Evolutionary conservation across 176 grass and related monocot genomes (phyloP).

Genomic region (Oryza officinalis): DNA sequence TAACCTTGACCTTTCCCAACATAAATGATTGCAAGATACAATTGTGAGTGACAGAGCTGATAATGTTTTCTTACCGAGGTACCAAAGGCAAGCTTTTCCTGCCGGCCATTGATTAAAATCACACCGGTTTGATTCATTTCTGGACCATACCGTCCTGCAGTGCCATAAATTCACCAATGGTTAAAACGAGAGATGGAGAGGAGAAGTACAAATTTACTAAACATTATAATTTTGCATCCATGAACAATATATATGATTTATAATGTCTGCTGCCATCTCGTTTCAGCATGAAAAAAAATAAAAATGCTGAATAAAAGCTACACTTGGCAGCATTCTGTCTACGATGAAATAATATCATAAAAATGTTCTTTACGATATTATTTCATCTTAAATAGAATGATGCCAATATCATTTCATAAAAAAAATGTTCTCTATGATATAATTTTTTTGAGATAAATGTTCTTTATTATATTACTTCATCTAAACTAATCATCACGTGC

Average conservation of each 20-base stretch:
- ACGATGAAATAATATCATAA: too few species aligned
- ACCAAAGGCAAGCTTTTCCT: conserved; percentile 59
- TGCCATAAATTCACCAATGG: neutral
- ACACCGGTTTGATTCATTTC: conserved; percentile 36
- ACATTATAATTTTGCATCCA: neutral
- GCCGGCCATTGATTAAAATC: conserved; percentile 51
- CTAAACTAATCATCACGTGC: too few species aligned
- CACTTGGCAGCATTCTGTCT: too few species aligned
- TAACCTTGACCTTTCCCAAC: too few species aligned
- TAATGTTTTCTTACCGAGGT: conserved; percentile 37
- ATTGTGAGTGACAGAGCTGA: neutral
- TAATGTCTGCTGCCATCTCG: neutral
- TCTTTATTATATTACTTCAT: too few species aligned
- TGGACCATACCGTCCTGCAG: conserved; percentile 46
- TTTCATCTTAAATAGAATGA: too few species aligned
- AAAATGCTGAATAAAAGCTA: neutral
- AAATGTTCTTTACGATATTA: too few species aligned
- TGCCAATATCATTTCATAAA: too few species aligned
- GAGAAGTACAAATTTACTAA: neutral
- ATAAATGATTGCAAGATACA: too few species aligned
- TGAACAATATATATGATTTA: neutral
- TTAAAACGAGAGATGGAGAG: neutral
- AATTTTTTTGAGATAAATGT: too few species aligned
- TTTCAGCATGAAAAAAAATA: neutral
- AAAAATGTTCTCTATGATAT: too few species aligned